Evolutionary conservation across 2,329 filamentous ascomycete genomes (phyloP).

Genomic region (Penicillium sp.): DNA sequence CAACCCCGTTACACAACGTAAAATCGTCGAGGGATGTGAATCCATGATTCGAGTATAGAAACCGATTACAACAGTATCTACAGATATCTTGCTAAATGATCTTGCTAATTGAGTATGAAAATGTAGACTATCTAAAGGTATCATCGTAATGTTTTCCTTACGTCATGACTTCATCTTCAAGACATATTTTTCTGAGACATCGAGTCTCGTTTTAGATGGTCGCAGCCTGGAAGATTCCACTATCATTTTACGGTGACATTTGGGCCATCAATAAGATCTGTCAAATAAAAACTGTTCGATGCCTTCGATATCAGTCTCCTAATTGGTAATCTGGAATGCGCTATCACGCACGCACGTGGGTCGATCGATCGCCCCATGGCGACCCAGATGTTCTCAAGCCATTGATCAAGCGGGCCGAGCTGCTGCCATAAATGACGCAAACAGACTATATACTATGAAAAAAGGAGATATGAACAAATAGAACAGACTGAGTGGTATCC

Average conservation of each 20-base stretch:
- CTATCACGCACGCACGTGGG: neutral
- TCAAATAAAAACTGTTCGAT: neutral
- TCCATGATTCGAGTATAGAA: neutral
- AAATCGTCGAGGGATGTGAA: neutral
- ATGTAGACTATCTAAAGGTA: neutral
- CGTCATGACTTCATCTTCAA: constrained; percentile 12
- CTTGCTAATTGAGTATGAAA: neutral
- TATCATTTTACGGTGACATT: neutral
- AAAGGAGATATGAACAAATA: neutral
- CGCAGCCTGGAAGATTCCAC: neutral
- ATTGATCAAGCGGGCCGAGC: constrained; percentile 4
- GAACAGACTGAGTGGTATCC: neutral
- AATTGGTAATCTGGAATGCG: neutral
- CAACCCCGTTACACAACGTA: neutral
- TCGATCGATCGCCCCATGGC: neutral
- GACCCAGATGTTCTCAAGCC: neutral
- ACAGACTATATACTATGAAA: neutral
- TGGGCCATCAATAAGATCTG: neutral
- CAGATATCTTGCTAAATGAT: neutral
- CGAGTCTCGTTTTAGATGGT: neutral
- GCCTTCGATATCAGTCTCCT: neutral
- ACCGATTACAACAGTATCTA: neutral
- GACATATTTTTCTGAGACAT: neutral
- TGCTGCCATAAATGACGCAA: neutral
- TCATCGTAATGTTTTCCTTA: constrained; percentile 2